Evolutionary conservation across 345 rosid genomes (phyloP).

Genomic region (Euphorbia pulcherrima): DNA sequence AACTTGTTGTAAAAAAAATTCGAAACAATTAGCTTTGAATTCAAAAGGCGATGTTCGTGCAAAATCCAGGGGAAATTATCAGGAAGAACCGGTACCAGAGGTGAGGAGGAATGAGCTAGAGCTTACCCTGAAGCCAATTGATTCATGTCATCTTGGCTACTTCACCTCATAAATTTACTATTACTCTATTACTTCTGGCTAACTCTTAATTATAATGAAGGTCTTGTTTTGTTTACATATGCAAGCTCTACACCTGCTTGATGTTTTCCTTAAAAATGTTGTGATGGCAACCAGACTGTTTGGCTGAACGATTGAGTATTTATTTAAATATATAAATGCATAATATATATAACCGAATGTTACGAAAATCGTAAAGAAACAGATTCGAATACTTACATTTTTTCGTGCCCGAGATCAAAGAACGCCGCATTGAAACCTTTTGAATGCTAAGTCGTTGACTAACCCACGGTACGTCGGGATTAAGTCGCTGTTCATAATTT

Average conservation of each 20-base stretch:
- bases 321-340: not conserved
- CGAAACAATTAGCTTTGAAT: too few species aligned
- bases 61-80: constrained; percentile 49
- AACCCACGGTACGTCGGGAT: too few species aligned
- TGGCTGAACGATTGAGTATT: not conserved
- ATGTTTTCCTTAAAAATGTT: not conserved
- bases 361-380: too few species aligned
- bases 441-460: too few species aligned
- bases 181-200: not conserved
- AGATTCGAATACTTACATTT: too few species aligned
- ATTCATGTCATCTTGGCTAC: constrained; percentile 57
- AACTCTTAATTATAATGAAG: constrained; percentile 1
- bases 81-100: constrained; percentile 50
- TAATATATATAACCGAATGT: too few species aligned
- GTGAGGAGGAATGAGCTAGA: constrained; percentile 64
- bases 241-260: not conserved
- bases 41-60: too few species aligned
- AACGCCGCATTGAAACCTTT: too few species aligned
- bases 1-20: too few species aligned
- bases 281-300: not conserved
- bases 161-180: constrained; percentile 35
- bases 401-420: too few species aligned
- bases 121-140: constrained; percentile 57
- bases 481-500: too few species aligned
- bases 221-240: constrained; percentile 13